A percentile compares a stretch with the other conserved stretches of the same genome.
These are phyloP conservation scores for Cyclotella sp. DNA, from an alignment of 108 stramenopile genomes.

Conservation along the genomic window DNA sequence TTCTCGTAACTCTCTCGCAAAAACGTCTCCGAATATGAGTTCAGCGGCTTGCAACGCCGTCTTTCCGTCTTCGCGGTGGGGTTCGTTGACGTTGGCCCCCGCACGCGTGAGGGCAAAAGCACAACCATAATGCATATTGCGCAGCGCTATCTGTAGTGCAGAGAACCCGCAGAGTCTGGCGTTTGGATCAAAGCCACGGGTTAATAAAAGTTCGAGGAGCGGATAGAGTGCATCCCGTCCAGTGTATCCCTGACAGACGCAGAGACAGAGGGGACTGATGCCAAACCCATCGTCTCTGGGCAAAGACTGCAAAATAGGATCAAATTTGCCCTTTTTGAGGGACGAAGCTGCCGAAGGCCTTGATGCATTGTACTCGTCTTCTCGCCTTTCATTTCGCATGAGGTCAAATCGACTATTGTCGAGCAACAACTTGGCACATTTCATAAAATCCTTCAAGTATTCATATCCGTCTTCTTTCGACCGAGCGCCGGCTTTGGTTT, in stretches of 20 bases:
- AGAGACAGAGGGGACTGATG: conserved; percentile 20
- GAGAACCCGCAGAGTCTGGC: conserved; percentile 14
- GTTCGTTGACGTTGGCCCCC: conserved; percentile 19
- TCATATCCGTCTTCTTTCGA: background rate
- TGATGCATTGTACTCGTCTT: conserved; percentile 13
- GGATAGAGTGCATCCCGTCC: conserved; percentile 21
- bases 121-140: conserved; percentile 25
- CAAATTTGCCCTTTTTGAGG: conserved; percentile 12
- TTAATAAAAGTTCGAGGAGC: conserved; percentile 14
- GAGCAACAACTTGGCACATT: conserved; percentile 18
- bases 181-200: conserved; percentile 27
- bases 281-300: conserved; percentile 23
- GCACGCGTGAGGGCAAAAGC: conserved; percentile 25
- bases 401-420: conserved; percentile 12
- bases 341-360: background rate
- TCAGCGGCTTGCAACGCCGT: conserved; percentile 18
- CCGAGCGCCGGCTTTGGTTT: background rate
- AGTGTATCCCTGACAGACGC: conserved; percentile 23
- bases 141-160: conserved; percentile 18
- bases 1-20: conserved; percentile 21
- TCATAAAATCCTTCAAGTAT: conserved; percentile 12
- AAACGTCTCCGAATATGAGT: conserved; percentile 14
- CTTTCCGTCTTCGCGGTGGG: conserved; percentile 18
- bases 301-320: conserved; percentile 4
- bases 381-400: conserved; percentile 23